phyloP scores from a whole-genome alignment of 306 rosid genomes.

The Lathyrus aphaca region DNA sequence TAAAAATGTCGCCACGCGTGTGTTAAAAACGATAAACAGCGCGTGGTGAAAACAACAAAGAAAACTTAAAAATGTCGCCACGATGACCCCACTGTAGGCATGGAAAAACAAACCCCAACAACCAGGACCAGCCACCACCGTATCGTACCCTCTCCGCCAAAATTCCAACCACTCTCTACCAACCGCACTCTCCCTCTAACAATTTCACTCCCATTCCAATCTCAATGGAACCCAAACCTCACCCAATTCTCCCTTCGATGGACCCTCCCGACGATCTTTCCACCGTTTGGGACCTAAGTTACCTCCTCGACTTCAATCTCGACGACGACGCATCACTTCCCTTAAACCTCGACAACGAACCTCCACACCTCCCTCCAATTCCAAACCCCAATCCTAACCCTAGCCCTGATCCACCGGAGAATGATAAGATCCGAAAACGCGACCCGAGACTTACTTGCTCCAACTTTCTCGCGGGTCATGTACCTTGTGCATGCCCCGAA shows the following conservation, averaged over 20 bases:
- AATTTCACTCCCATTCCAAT: not conserved
- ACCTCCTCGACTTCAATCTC: constrained; percentile 42
- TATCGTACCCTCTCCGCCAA: constrained; percentile 44
- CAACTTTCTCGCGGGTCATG: constrained; percentile 80
- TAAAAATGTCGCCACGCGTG: constrained; percentile 35
- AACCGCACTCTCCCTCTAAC: constrained; percentile 3
- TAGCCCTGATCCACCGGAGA: constrained; percentile 5
- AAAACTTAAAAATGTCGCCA: constrained; percentile 41
- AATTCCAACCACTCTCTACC: constrained; percentile 13
- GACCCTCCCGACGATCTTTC: constrained; percentile 37
- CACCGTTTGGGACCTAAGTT: constrained; percentile 43
- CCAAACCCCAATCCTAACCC: not conserved
- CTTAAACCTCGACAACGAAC: constrained; percentile 3
- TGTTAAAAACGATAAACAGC: not conserved
- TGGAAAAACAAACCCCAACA: constrained; percentile 13
- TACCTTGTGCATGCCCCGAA: constrained; percentile 98
- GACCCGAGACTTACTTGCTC: constrained; percentile 88
- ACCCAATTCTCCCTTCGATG: constrained; percentile 25
- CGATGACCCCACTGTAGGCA: constrained; percentile 18
- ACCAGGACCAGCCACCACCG: constrained; percentile 9
- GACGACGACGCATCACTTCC: constrained; percentile 29
- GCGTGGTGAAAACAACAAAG: not conserved
- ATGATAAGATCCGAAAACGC: constrained; percentile 68
- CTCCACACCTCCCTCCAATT: not conserved
- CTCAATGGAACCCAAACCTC: constrained; percentile 34